phyloP scores from a whole-genome alignment of 352 stramenopile species.

The Pythium grandisporangium region DNA sequence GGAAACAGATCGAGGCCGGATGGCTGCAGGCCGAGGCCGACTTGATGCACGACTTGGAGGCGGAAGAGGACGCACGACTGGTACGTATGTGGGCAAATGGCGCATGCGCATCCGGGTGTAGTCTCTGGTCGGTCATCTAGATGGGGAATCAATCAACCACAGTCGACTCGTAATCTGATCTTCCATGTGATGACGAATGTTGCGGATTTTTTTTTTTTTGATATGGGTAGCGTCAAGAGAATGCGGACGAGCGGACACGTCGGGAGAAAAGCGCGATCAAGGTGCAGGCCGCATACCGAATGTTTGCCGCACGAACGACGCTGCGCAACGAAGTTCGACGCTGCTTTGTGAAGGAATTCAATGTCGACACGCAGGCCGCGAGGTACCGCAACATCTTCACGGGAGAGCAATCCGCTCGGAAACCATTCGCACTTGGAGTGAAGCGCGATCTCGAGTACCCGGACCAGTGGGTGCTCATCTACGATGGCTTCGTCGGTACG shows the following conservation, averaged over 20 bases:
- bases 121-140: too few relatives aligned
- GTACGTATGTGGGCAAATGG: too few relatives aligned
- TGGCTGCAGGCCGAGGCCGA: constrained; percentile 41
- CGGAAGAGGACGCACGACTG: constrained; percentile 28
- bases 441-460: constrained; percentile 43
- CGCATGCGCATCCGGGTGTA: too few relatives aligned
- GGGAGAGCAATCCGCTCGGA: constrained; percentile 20
- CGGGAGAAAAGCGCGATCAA: constrained; percentile 29
- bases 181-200: too few relatives aligned
- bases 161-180: too few relatives aligned
- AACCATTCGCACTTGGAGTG: constrained; percentile 36
- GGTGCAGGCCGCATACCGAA: constrained; percentile 49
- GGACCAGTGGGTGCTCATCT: constrained; percentile 50
- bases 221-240: constrained; percentile 29
- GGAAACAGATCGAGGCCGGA: constrained; percentile 23
- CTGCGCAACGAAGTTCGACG: constrained; percentile 36
- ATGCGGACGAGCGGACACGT: constrained; percentile 17
- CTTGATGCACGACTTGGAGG: constrained; percentile 39
- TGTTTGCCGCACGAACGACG: constrained; percentile 37
- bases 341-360: constrained; percentile 53
- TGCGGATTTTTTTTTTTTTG: constrained; percentile 1
- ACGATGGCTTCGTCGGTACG: constrained; percentile 31
- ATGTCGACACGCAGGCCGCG: constrained; percentile 18
- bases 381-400: constrained; percentile 51
- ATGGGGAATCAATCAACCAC: too few relatives aligned